Base-by-base conservation (phyloP, 371 early-diverging fungal species). In the Syncephalastrum monosporum region DNA sequence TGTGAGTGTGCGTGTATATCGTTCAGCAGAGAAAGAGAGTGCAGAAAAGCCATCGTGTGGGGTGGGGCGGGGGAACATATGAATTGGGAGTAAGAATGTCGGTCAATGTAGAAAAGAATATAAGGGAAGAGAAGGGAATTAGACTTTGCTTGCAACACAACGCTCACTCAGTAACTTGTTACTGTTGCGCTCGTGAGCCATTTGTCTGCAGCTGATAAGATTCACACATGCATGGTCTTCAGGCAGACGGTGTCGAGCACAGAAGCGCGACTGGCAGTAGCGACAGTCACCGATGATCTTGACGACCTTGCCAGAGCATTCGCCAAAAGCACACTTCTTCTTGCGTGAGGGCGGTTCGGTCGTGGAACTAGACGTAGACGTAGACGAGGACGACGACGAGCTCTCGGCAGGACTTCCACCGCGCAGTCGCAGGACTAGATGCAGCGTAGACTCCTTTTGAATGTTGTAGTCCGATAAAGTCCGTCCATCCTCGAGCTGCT, bases 361-460 rank as follows among this genome's bases (percentile, higher is more conserved):
- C 7, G 29, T 29, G 29, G 29, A 29, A 7, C 6, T 7, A 29
- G 29, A 29, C 7, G 29, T 1, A 3, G 29, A 29, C 7, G 29
- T 1, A 3, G 29, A 29, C 4, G 29, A 4, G 3, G 29, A 29
- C 29, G 29, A 6, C 0, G 29, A 6, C 29, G 29, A 7, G 29
- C 29, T 29, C 29, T 29, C 29, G 2, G 29, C 7, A 7, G 29
- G 29, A 29, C 29, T 33, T 67, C 87, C 89, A 79, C 93, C 94
- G 72, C 94, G 89, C 55, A 95, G 86, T 76, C 95, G 90, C 46
- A 94, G 86, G 29, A 94, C 93, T 49, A 95, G 71, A 80, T 95
- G 95, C 21, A 96, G 85, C 49, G 94, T 94, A 42, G 93, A 91
- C 76, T 92, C 92, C 70, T 80, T 79, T 67, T 84, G 85, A 76